A percentile compares a stretch with the other conserved stretches of the same genome.
Conservation (phyloP, 2,329 filamentous ascomycete genomes). For the Talaromyces verruculosus region DNA sequence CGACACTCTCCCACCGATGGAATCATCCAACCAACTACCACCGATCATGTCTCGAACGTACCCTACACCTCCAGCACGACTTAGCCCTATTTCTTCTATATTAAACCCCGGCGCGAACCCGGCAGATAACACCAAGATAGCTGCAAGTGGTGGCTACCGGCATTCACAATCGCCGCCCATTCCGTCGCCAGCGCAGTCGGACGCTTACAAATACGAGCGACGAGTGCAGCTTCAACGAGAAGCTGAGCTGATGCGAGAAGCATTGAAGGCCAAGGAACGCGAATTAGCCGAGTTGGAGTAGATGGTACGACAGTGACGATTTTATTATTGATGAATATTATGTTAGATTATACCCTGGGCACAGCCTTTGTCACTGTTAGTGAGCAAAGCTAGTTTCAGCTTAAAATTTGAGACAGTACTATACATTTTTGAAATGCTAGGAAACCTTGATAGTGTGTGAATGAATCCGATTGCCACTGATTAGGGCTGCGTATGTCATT, state of each 20-base stretch:
- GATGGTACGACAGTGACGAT: background rate
- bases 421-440: background rate
- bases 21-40: constrained; percentile 40
- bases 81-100: constrained; percentile 75
- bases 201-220: constrained; percentile 56
- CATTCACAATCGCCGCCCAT: constrained; percentile 31
- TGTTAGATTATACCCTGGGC: constrained; percentile 1
- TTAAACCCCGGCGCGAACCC: constrained; percentile 56
- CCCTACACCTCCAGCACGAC: constrained; percentile 53
- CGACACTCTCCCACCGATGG: constrained; percentile 29
- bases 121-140: constrained; percentile 28
- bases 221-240: constrained; percentile 68
- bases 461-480: background rate
- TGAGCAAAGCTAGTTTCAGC: background rate
- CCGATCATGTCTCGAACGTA: constrained; percentile 41
- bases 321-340: background rate
- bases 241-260: constrained; percentile 71
- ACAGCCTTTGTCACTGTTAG: background rate
- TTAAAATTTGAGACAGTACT: background rate
- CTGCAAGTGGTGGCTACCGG: constrained; percentile 6
- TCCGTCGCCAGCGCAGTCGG: constrained; percentile 44
- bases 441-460: background rate
- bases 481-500: background rate
- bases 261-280: constrained; percentile 70
- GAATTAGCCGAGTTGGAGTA: constrained; percentile 61